Evolutionary conservation across 306 rosid species (phyloP).

Genomic region (Rubus parviflorus): DNA sequence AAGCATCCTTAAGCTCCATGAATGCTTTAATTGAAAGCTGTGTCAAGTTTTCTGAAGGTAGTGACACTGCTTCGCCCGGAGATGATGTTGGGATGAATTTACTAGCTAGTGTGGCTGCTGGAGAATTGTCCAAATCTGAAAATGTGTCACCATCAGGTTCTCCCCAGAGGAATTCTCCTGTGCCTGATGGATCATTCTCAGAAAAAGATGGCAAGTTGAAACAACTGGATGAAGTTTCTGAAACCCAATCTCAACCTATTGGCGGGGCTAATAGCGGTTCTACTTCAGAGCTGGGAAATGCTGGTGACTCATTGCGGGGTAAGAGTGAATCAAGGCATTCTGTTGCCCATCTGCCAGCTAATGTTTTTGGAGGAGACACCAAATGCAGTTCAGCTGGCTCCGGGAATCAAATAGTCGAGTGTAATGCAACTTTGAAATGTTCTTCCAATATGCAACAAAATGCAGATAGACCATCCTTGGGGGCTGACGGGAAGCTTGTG

Average conservation of each 20-base stretch:
- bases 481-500: conserved; percentile 31
- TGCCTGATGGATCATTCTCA: conserved; percentile 45
- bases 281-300: conserved; percentile 25
- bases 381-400: conserved; percentile 23
- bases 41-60: conserved; percentile 66
- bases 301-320: conserved; percentile 20
- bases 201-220: conserved; percentile 40
- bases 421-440: conserved; percentile 22
- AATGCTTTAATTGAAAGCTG: conserved; percentile 81
- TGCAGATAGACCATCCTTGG: conserved; percentile 17
- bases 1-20: conserved; percentile 72
- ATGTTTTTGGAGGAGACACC: conserved; percentile 23
- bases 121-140: conserved; percentile 64
- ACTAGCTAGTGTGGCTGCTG: conserved; percentile 93
- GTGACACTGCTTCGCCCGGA: conserved; percentile 37
- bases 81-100: conserved; percentile 90
- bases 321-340: conserved; percentile 30
- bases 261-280: conserved; percentile 13
- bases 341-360: conserved; percentile 18
- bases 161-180: conserved; percentile 46
- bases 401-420: conserved; percentile 24
- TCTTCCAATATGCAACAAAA: conserved; percentile 33
- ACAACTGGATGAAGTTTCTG: conserved; percentile 29
- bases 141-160: conserved; percentile 54
- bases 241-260: conserved; percentile 28